phyloP scores from a whole-genome alignment of 129 eudicot genomes.

The Saposhnikovia divaricata region DNA sequence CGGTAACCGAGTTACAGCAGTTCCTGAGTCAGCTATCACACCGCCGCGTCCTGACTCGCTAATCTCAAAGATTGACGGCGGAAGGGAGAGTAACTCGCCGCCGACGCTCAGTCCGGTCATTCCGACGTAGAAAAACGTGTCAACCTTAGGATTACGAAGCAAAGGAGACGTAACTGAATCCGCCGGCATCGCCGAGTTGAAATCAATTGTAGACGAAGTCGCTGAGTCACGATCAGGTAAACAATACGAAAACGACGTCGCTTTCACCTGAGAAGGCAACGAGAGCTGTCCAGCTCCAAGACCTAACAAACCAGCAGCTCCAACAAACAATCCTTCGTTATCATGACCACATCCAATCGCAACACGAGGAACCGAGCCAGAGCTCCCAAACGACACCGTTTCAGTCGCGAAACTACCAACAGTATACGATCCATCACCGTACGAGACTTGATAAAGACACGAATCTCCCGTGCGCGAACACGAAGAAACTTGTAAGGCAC shows the following conservation, averaged over 20 bases:
- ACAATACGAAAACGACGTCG: conserved; percentile 75
- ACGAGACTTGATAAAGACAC: conserved; percentile 67
- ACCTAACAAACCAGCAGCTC: conserved; percentile 57
- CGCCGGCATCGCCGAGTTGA: conserved; percentile 40
- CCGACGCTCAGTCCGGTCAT: conserved; percentile 63
- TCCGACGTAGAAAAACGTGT: conserved; percentile 48
- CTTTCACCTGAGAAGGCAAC: conserved; percentile 54
- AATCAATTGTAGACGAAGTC: conserved; percentile 54
- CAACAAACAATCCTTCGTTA: conserved; percentile 65
- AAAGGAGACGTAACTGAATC: conserved; percentile 52
- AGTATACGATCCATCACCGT: conserved; percentile 85
- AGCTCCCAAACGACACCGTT: conserved; percentile 51
- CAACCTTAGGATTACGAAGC: conserved; percentile 28
- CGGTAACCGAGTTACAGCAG: conserved; percentile 74
- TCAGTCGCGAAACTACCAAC: conserved; percentile 63
- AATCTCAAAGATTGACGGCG: conserved; percentile 36
- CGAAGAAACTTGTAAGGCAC: conserved; percentile 28
- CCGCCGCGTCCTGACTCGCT: conserved; percentile 58
- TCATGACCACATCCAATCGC: conserved; percentile 78
- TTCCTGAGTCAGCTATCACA: conserved; percentile 75
- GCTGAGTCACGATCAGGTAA: conserved; percentile 59
- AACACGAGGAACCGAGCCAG: conserved; percentile 37
- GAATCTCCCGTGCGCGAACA: conserved; percentile 33
- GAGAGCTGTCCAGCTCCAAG: conserved; percentile 57
- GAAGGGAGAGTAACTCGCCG: conserved; percentile 33